A percentile compares a stretch with the other conserved stretches of the same genome.
Evolutionary conservation across 345 rosid genomes (phyloP).

Genomic region (Euphorbia lathyris): DNA sequence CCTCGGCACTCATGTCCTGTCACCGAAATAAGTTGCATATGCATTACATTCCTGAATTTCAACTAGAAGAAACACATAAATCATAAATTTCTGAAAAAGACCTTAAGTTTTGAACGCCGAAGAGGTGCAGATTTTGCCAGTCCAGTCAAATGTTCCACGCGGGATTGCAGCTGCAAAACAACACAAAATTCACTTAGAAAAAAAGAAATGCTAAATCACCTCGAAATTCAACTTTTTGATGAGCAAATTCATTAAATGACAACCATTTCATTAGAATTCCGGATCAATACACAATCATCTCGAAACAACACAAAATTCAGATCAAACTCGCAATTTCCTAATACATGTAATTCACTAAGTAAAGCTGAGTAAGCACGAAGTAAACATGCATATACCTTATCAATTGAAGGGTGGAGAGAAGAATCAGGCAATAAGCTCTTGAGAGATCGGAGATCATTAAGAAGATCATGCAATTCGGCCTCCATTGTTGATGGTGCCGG

Average conservation of each 20-base stretch:
- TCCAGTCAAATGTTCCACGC: constrained; percentile 47
- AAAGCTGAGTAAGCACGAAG: no score
- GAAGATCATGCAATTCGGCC: constrained; percentile 59
- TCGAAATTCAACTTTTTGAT: background rate
- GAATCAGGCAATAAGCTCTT: constrained; percentile 54
- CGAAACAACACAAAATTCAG: constrained; percentile 8
- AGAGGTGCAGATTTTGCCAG: constrained; percentile 49
- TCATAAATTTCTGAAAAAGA: constrained; percentile 4
- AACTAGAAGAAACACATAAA: background rate
- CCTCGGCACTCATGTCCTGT: constrained; percentile 96
- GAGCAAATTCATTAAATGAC: background rate
- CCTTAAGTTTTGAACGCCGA: constrained; percentile 80
- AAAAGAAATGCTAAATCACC: background rate
- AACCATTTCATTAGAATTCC: background rate
- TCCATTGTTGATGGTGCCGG: constrained; percentile 45
- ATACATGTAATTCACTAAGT: background rate
- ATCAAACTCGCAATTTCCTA: background rate
- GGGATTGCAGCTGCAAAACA: constrained; percentile 53
- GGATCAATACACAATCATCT: background rate
- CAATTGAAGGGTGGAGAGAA: constrained; percentile 47
- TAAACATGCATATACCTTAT: constrained; percentile 44
- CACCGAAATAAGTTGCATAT: constrained; percentile 12
- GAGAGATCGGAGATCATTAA: constrained; percentile 55
- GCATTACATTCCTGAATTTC: background rate
- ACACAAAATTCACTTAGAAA: background rate